These are phyloP conservation scores for Monosporozyma unispora DNA, from an alignment of 805 yeast species.

Conservation along the genomic window DNA sequence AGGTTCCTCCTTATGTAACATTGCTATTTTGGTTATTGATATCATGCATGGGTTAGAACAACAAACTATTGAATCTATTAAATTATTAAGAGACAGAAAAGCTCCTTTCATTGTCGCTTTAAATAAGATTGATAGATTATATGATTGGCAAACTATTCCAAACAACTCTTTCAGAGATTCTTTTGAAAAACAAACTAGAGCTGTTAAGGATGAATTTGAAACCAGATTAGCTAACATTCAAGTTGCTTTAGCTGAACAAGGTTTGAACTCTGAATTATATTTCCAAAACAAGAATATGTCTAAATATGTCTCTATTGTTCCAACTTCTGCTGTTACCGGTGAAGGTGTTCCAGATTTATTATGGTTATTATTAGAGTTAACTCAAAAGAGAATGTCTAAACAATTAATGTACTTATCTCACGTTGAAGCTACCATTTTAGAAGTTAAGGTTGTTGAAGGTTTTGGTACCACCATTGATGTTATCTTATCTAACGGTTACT, in stretches of 20 bases:
- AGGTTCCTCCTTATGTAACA: slow-evolving; percentile 98
- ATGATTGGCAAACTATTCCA: slow-evolving; percentile 86
- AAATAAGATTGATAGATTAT: slow-evolving; percentile 94
- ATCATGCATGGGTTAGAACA: slow-evolving; percentile 99
- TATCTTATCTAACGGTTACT: slow-evolving; percentile 89
- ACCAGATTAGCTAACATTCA: slow-evolving; percentile 78
- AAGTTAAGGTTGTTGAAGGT: slow-evolving; percentile 97
- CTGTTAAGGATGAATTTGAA: slow-evolving; percentile 89
- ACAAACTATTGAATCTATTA: slow-evolving; percentile 91
- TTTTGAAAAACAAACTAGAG: slow-evolving; percentile 64
- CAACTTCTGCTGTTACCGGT: slow-evolving; percentile 98
- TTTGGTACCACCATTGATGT: slow-evolving; percentile 98
- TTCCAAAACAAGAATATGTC: slow-evolving; percentile 91
- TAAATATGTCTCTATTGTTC: slow-evolving; percentile 90
- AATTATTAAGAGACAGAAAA: slow-evolving; percentile 87
- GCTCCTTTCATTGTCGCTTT: slow-evolving; percentile 97
- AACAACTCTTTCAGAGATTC: slow-evolving; percentile 96
- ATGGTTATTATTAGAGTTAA: slow-evolving; percentile 88
- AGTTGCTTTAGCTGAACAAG: slow-evolving; percentile 92
- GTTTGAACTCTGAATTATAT: slow-evolving; percentile 93
- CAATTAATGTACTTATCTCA: slow-evolving; percentile 88
- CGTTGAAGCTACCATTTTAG: slow-evolving; percentile 92
- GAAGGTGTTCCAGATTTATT: slow-evolving; percentile 99
- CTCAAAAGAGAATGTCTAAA: slow-evolving; percentile 98
- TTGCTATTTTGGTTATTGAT: slow-evolving; percentile 96